These are phyloP conservation scores for Byssoonygena ceratinophila DNA, from an alignment of 2,329 filamentous ascomycete genomes.

Conservation along the genomic window DNA sequence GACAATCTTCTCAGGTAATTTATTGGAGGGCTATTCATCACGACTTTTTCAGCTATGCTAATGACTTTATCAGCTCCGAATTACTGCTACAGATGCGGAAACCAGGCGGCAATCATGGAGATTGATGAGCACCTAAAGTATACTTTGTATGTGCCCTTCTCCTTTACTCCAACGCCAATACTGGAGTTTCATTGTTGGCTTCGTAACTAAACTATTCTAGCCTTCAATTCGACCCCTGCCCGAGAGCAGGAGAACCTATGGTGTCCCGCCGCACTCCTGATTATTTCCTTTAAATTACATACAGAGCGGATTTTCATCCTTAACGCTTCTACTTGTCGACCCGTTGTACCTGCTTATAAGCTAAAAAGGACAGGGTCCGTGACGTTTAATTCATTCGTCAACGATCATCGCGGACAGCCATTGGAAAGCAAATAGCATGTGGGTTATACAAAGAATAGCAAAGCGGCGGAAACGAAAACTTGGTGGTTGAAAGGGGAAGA, in stretches of 20 bases:
- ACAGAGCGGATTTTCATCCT: slow-evolving; percentile 1
- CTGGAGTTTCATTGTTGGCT: slow-evolving; percentile 21
- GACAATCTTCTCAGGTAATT: slow-evolving; percentile 22
- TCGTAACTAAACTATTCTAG: slow-evolving; percentile 40
- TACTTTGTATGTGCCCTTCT: slow-evolving; percentile 69
- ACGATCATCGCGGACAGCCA: background rate
- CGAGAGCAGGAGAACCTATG: slow-evolving; percentile 94
- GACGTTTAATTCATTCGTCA: background rate
- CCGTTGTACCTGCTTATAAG: background rate
- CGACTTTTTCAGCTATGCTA: background rate
- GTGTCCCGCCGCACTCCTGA: slow-evolving; percentile 94
- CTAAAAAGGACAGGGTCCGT: background rate
- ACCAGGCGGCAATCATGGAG: slow-evolving; percentile 99
- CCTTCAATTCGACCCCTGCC: slow-evolving; percentile 98
- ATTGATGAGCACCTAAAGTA: slow-evolving; percentile 99
- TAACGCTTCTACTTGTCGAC: background rate
- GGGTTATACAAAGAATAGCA: background rate
- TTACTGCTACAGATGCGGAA: slow-evolving; percentile 75
- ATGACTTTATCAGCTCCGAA: slow-evolving; percentile 35
- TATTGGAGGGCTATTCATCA: background rate
- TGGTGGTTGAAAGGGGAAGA: background rate
- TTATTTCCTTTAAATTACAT: slow-evolving; percentile 77
- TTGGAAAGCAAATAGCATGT: slow-evolving; percentile 5
- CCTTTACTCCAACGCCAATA: background rate
- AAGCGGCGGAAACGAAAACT: background rate